A percentile compares a stretch with the other conserved stretches of the same genome.
Conservation (phyloP, 345 rosid species). For the Hypericum perforatum region DNA sequence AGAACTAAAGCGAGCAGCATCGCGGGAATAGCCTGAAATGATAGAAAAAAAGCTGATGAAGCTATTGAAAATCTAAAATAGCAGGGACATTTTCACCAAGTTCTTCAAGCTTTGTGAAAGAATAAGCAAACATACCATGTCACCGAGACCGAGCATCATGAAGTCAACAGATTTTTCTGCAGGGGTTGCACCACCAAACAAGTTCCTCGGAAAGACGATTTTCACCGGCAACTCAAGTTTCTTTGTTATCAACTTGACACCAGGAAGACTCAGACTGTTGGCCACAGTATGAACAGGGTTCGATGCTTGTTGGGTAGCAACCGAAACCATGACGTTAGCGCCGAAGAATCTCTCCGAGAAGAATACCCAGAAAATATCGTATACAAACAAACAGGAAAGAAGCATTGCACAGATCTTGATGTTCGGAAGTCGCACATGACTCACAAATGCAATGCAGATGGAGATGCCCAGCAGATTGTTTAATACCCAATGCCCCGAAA, state of each 20-base stretch:
- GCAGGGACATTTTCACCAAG: background rate
- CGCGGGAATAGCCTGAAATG: conserved; percentile 81
- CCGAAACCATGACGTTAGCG: conserved; percentile 98
- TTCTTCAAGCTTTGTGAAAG: conserved; percentile 2
- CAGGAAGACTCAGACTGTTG: conserved; percentile 89
- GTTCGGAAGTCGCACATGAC: conserved; percentile 94
- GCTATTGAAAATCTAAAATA: background rate
- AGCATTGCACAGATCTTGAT: conserved; percentile 89
- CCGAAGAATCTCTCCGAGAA: conserved; percentile 97
- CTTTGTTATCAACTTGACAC: conserved; percentile 82
- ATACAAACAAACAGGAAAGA: conserved; percentile 70
- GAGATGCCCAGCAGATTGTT: conserved; percentile 92
- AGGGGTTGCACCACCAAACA: conserved; percentile 58
- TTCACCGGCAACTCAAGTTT: conserved; percentile 92
- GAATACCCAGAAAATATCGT: conserved; percentile 99
- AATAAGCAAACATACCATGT: conserved; percentile 56
- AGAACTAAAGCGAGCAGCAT: conserved; percentile 88
- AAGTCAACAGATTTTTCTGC: conserved; percentile 59
- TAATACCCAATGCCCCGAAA: conserved; percentile 92
- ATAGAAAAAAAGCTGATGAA: conserved; percentile 1
- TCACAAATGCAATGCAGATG: conserved; percentile 84
- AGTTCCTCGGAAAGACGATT: conserved; percentile 76
- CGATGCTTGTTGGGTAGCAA: conserved; percentile 90
- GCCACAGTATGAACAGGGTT: conserved; percentile 96
- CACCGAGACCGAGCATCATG: conserved; percentile 99